Evolutionary conservation across 1,139 yeast species (phyloP), one percentile per base, ranked within the genome.

Genomic region (Geotrichum reessii): DNA sequence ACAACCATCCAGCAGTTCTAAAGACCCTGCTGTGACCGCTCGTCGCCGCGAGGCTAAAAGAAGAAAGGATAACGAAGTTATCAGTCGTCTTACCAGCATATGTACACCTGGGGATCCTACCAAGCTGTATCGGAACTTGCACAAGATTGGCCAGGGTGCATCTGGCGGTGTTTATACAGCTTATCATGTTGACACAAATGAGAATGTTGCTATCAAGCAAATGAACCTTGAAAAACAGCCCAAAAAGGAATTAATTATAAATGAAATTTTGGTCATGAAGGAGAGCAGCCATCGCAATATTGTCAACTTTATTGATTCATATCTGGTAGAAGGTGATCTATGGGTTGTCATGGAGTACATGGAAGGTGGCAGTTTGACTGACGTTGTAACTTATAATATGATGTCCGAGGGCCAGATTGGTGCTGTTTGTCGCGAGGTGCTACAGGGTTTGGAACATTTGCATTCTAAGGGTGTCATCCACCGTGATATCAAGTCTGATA

Each of bases 261-360:
- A 93, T 73, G 99, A 93, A 73, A 93, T 93, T 63, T 75, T 91
- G 66, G 98, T 93, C 47, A 93, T 93, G 99, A 89, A 89, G 72
- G 96, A 91, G 65, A 85, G 93, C 57, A 87, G 85, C 67, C 98
- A 93, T 74, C 84, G 86, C 62, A 93, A 93, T 70, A 92, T 93
- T 72, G 99, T 93, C 61, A 93, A 92, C 71, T 93, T 87, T 72
- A 80, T 93, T 63, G 98, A 93, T 71, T 88, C 96, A 0, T 93
- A 85, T 70, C 77, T 93, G 62, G 67, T 70, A 55, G 82, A 82
- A 59, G 80, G 84, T 47, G 79, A 90, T 65, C 77, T 93, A 61
- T 93, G 98, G 98, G 97, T 93, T 17, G 83, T 92, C 22, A 93
- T 93, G 99, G 98, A 92, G 73, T 92, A 88, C 71, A 92, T 93